phyloP scores from a whole-genome alignment of 768 basidiomycete genomes.

The Mrakia blollopis region DNA sequence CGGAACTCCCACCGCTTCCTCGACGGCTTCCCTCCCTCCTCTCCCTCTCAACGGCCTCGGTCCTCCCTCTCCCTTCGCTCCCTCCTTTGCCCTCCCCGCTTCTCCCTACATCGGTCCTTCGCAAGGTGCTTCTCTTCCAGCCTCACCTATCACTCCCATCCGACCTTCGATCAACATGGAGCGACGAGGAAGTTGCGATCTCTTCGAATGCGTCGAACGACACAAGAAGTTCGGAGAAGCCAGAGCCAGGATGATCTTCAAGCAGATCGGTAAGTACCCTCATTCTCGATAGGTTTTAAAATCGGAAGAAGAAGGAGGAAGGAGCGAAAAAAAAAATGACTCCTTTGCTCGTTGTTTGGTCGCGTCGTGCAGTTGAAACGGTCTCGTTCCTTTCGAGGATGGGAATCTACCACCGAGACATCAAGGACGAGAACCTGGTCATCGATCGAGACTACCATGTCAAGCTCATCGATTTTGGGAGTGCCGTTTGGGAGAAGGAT shows the following conservation, averaged over 20 bases:
- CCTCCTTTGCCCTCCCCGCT: constrained; percentile 28
- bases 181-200: constrained; percentile 77
- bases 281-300: no score
- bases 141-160: constrained; percentile 33
- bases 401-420: constrained; percentile 47
- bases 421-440: constrained; percentile 51
- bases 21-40: not conserved
- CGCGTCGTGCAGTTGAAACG: constrained; percentile 55
- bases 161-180: constrained; percentile 48
- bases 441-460: constrained; percentile 54
- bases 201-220: constrained; percentile 94
- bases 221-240: constrained; percentile 72
- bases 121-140: constrained; percentile 16
- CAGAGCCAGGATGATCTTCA: constrained; percentile 75
- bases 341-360: not conserved
- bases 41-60: constrained; percentile 5
- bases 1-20: constrained; percentile 12
- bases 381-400: constrained; percentile 61
- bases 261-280: constrained; percentile 56
- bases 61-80: constrained; percentile 27
- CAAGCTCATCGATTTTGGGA: constrained; percentile 94
- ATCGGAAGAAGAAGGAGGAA: not conserved
- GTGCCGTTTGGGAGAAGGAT: constrained; percentile 53
- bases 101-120: constrained; percentile 23
- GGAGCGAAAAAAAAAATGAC: not conserved